Base-by-base conservation (phyloP, 2,329 filamentous ascomycete genomes). In the Coniochaeta sp. region DNA sequence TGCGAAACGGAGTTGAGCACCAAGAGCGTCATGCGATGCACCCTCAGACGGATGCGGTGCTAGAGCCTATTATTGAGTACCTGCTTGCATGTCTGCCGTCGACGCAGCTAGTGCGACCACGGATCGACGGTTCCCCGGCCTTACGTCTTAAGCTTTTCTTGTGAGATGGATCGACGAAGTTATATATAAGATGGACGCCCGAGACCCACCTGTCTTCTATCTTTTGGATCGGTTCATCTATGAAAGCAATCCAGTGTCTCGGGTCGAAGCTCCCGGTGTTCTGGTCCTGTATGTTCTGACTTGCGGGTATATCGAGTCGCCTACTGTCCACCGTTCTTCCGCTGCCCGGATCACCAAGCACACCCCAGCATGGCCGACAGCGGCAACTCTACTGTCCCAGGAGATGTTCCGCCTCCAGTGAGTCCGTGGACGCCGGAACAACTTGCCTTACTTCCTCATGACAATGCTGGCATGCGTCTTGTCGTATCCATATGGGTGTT, bases 401-500 rank as follows among this genome's bases (percentile, higher is more conserved):
- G 6, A 9, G 45, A 48, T 14, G 26, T 7, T 26, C 26, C 45
- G 26, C 4, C 26, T 12, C 26, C 45, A 3, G 12, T 31, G 14
- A 48, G 28, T 26, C 45, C 45, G 24, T 48, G 45, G 45, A 48
- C 45, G 9, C 45, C 45, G 45, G 45, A 48, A 48, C 45, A 48
- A n/a, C 45, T 54, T 2, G 55, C 53, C 9, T 13, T 28, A 2
- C 52, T 60, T 3, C 57, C 56, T 14, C 58, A 60, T 48, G 52
- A 57, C 48, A 51, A 60, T 52, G 52, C 51, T 27, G 57, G 50
- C 10, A 45, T 32, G 20, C 49, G 38, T 26, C 47, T 49, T 13
- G 40, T 46, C n/a, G 49, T 35, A 6, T 40, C 49, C 14, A 47
- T 51, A 24, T 51, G 49, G 49, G 49, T 46, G n/a, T 12, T 51